Evolutionary conservation across 2,329 filamentous ascomycete species (phyloP), one percentile per base, ranked within the genome.

Genomic region (Curvularia spicifera): DNA sequence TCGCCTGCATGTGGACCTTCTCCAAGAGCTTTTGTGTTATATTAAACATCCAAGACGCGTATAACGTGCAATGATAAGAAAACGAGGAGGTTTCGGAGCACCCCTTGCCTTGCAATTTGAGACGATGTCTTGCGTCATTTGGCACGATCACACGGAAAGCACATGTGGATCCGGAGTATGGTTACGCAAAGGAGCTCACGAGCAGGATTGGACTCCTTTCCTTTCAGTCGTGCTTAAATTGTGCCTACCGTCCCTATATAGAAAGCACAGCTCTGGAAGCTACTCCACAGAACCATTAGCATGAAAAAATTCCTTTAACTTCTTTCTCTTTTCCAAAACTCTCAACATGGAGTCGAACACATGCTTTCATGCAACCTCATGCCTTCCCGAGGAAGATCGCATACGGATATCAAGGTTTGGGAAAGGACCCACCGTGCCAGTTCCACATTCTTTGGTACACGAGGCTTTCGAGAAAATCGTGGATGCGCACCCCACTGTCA

Each of bases 381-480:
- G 43, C 20, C 58, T 73, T 8, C 54, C 68, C 18, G 13, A 33
- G 12, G 60, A 69, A 46, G 64, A 73, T 33, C 68, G 67, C 35
- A 40, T 42, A 4, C 58, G 68, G 12, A 28, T 74, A 22, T 64
- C 62, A 43, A 62, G 58, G 8, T 70, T 69, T 51, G 72, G 70
- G n/a, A 60, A 60, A 29, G 72, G 72, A 12, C 53, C 65, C 2
- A 50, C 39, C 5, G 50, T 67, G 12, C 29, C 60, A 13, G 59
- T 67, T 10, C 63, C 70, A 33, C 55, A 66, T 28, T 29, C 54
- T 1, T 64, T 64, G 13, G 60, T 72, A 15, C 71, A 75, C 22
- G 50, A 60, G 22, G 71, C 72, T 5, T 74, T 75, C 49, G 71
- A 74, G 45, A 54, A 46, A n/a, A 67, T 69, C 13, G 72, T 68